A percentile compares a stretch with the other conserved stretches of the same genome.
phyloP scores from a whole-genome alignment of 2,329 filamentous ascomycete species.

The Blastomyces gilchristii region DNA sequence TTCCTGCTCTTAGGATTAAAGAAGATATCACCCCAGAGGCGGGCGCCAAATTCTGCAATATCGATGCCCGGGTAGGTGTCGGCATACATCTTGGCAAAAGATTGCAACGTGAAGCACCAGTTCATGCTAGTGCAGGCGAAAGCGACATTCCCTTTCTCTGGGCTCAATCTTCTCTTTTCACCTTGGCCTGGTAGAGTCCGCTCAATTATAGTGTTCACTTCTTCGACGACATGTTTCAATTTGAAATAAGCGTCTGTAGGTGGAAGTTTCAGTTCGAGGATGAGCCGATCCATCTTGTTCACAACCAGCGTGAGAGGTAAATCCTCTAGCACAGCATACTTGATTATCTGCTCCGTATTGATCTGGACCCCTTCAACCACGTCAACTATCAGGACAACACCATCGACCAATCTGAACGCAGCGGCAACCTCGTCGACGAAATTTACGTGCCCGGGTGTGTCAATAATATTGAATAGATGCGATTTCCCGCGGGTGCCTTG shows the following conservation, averaged over 20 bases:
- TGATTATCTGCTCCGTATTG: slow-evolving; percentile 95
- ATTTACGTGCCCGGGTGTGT: slow-evolving; percentile 96
- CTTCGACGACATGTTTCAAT: slow-evolving; percentile 94
- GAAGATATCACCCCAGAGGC: slow-evolving; percentile 94
- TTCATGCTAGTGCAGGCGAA: slow-evolving; percentile 90
- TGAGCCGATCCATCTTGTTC: slow-evolving; percentile 95
- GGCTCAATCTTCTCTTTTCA: slow-evolving; percentile 70
- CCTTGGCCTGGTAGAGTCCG: slow-evolving; percentile 73
- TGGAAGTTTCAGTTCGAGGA: slow-evolving; percentile 85
- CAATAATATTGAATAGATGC: slow-evolving; percentile 85
- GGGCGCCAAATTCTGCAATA: slow-evolving; percentile 66
- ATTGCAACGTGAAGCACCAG: slow-evolving; percentile 92
- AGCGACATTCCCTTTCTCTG: slow-evolving; percentile 95
- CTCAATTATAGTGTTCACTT: slow-evolving; percentile 93
- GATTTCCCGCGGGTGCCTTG: slow-evolving; percentile 87
- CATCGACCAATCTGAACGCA: slow-evolving; percentile 76
- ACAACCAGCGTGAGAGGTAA: slow-evolving; percentile 81
- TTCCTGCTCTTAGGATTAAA: slow-evolving; percentile 85
- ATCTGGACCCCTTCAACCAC: slow-evolving; percentile 98
- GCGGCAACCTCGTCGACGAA: slow-evolving; percentile 96
- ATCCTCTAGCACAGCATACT: slow-evolving; percentile 82
- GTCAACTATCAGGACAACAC: slow-evolving; percentile 86
- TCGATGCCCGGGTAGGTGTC: slow-evolving; percentile 78
- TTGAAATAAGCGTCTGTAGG: slow-evolving; percentile 98
- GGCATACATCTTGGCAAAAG: slow-evolving; percentile 93